Percentiles rank a stretch among this genome's conserved stretches.
Evolutionary conservation across 371 early-diverging fungal genomes (phyloP).

Genomic region (Syncephalastrum sp.): DNA sequence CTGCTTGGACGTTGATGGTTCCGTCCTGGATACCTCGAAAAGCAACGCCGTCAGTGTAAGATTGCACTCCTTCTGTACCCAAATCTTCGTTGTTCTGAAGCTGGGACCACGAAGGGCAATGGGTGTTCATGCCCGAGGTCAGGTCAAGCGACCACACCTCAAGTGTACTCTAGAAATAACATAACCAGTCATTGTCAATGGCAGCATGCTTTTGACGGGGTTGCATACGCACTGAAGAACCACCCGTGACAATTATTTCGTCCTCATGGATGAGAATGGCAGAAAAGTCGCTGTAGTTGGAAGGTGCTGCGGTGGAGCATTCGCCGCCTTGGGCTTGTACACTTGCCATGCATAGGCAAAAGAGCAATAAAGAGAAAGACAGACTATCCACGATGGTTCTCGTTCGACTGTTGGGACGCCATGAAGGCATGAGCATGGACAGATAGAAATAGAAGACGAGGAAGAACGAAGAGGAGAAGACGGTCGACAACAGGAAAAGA

Average conservation of each 20-base stretch:
- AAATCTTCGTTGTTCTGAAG: background rate
- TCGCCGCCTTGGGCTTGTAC: too few relatives aligned
- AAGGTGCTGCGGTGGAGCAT: constrained; percentile 6
- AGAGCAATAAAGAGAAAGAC: too few relatives aligned
- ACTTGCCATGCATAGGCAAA: too few relatives aligned
- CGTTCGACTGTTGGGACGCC: too few relatives aligned
- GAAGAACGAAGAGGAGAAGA: too few relatives aligned
- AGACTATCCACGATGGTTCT: too few relatives aligned
- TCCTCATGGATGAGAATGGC: constrained; percentile 14
- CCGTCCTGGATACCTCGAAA: constrained; percentile 16
- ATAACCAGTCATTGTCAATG: background rate
- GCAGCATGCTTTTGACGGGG: background rate
- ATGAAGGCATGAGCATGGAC: too few relatives aligned
- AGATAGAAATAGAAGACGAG: too few relatives aligned
- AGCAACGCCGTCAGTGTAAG: constrained; percentile 36
- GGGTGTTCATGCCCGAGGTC: constrained; percentile 19
- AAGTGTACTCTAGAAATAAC: constrained; percentile 14
- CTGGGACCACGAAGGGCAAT: constrained; percentile 22
- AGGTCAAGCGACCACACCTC: constrained; percentile 30
- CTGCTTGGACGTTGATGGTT: constrained; percentile 25
- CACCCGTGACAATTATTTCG: constrained; percentile 22
- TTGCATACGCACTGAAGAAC: constrained; percentile 19
- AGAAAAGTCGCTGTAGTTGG: constrained; percentile 21
- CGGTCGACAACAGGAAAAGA: too few relatives aligned
- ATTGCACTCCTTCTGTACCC: constrained; percentile 3